Conservation (phyloP, 2,329 filamentous ascomycete genomes). For the Aspergillus sp. region DNA sequence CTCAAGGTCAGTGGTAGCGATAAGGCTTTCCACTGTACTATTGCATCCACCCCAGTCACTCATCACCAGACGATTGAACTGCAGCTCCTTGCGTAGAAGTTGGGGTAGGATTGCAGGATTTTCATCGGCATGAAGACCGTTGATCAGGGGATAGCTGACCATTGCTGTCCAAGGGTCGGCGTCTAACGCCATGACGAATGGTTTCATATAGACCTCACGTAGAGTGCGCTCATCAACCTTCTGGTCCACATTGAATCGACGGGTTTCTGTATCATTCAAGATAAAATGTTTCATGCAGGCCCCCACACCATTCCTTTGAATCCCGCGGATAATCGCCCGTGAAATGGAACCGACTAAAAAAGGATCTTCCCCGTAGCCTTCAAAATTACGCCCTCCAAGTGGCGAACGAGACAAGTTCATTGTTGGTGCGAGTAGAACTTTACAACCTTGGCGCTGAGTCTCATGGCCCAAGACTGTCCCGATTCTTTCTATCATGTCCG, state of each 20-base stretch:
- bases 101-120: constrained; percentile 37
- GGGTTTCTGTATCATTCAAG: constrained; percentile 48
- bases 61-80: constrained; percentile 46
- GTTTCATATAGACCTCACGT: constrained; percentile 65
- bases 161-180: constrained; percentile 58
- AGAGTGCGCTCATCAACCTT: constrained; percentile 53
- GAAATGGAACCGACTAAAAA: constrained; percentile 72
- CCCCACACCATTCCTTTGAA: constrained; percentile 70
- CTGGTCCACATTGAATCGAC: constrained; percentile 41
- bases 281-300: constrained; percentile 72
- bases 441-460: constrained; percentile 68
- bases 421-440: constrained; percentile 73
- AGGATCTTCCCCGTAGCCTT: constrained; percentile 82
- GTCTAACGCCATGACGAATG: constrained; percentile 62
- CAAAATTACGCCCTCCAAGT: constrained; percentile 77
- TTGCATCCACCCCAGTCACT: constrained; percentile 39
- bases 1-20: constrained; percentile 7
- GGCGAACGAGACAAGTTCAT: constrained; percentile 80
- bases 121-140: constrained; percentile 49
- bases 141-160: constrained; percentile 60
- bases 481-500: constrained; percentile 65
- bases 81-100: constrained; percentile 46
- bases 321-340: constrained; percentile 67
- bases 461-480: constrained; percentile 71
- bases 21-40: constrained; percentile 1